Percentiles rank a stretch among this genome's conserved stretches.
Evolutionary conservation across 202 grass and related monocot species (phyloP).

Genomic region (Thinopyrum obtusiflorum): DNA sequence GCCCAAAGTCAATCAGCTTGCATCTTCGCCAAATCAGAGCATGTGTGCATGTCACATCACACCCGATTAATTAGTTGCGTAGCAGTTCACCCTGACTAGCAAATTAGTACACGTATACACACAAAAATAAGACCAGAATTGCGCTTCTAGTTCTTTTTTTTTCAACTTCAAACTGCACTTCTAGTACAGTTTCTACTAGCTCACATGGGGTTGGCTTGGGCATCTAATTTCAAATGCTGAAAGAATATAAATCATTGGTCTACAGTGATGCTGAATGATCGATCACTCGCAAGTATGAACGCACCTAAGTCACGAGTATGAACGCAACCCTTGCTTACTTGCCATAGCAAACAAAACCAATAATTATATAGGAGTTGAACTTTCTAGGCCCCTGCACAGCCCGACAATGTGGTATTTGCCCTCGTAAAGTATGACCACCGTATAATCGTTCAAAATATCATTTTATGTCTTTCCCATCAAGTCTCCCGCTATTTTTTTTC

Average conservation of each 20-base stretch:
- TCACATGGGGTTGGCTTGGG: not conserved
- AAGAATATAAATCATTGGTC: not conserved
- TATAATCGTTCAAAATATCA: not conserved
- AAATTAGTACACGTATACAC: not conserved
- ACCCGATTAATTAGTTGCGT: not conserved
- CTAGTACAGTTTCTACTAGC: not conserved
- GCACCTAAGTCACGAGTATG: not conserved
- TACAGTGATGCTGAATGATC: not conserved
- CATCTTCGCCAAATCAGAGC: not conserved
- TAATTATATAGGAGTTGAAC: not conserved
- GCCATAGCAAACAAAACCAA: not conserved
- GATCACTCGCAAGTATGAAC: not conserved
- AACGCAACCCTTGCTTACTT: not conserved
- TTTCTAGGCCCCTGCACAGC: not conserved
- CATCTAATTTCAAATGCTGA: not conserved
- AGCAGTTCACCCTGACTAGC: not conserved
- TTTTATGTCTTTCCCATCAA: too few relatives aligned
- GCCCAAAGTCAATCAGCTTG: not conserved
- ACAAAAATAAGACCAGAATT: not conserved
- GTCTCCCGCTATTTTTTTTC: too few relatives aligned
- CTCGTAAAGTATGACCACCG: not conserved
- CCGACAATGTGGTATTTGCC: not conserved
- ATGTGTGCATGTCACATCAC: conserved; percentile 14
- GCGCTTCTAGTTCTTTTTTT: not conserved
- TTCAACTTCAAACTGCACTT: not conserved